These are phyloP conservation scores for Stromatinia cepivora DNA, from an alignment of 2,329 filamentous ascomycete genomes.

Conservation along the genomic window DNA sequence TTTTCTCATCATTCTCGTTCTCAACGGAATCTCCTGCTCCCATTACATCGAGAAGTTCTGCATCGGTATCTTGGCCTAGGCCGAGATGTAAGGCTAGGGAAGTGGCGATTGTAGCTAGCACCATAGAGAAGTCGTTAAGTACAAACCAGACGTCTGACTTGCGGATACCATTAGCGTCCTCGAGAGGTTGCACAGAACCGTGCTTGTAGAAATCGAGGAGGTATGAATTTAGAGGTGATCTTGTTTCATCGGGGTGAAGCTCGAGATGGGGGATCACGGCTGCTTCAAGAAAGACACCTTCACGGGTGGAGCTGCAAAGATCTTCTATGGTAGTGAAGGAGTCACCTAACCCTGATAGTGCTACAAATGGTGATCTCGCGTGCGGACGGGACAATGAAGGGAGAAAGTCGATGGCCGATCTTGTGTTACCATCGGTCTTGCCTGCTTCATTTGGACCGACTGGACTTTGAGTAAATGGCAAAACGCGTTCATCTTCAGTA, in stretches of 20 bases:
- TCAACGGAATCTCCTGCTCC: conserved; percentile 53
- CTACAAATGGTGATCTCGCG: conserved; percentile 67
- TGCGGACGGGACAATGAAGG: conserved; percentile 45
- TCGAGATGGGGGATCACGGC: conserved; percentile 69
- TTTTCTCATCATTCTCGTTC: conserved; percentile 41
- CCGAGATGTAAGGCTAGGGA: conserved; percentile 60
- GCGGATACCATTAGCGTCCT: conserved; percentile 65
- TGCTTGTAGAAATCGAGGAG: conserved; percentile 78
- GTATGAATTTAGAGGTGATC: conserved; percentile 62
- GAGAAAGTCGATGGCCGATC: conserved; percentile 30
- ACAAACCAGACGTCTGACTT: conserved; percentile 69
- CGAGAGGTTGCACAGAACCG: conserved; percentile 61
- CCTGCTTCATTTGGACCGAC: conserved; percentile 28
- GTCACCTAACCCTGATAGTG: conserved; percentile 68
- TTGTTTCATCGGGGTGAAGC: conserved; percentile 56
- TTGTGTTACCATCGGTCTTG: conserved; percentile 22
- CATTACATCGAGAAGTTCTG: conserved; percentile 46
- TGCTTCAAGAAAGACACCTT: conserved; percentile 73
- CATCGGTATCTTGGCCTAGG: conserved; percentile 51
- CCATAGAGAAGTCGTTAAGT: conserved; percentile 64
- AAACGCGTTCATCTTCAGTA: conserved; percentile 34
- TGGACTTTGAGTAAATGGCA: conserved; percentile 38
- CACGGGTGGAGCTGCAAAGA: conserved; percentile 63
- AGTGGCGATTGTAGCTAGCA: conserved; percentile 71
- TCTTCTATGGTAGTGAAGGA: conserved; percentile 64